Evolutionary conservation across 352 stramenopile species (phyloP).

Genomic region (Pythium rishiriense): DNA sequence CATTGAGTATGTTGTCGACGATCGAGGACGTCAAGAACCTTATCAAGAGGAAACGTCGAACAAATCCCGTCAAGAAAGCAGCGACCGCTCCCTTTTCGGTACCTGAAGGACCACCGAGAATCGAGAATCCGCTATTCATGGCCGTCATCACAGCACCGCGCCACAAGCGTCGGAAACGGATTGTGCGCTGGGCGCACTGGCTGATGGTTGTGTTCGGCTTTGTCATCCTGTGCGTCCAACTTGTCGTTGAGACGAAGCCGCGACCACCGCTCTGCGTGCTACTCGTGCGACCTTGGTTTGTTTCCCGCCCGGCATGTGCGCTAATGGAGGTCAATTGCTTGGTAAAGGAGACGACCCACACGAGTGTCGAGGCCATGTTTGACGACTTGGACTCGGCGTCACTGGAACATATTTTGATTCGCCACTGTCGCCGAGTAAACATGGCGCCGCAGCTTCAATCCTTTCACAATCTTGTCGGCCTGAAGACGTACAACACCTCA

Average conservation of each 20-base stretch:
- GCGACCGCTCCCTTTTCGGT: no score
- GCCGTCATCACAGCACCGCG: not conserved
- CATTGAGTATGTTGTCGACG: no score
- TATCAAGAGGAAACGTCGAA: no score
- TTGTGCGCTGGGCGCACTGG: not conserved
- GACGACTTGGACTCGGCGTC: conserved; percentile 25
- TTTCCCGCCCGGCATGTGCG: conserved; percentile 26
- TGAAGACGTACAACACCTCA: conserved; percentile 52
- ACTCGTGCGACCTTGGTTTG: conserved; percentile 29
- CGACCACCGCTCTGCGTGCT: conserved; percentile 21
- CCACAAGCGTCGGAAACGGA: no score
- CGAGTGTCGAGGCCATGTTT: not conserved
- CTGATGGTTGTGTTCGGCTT: conserved; percentile 22
- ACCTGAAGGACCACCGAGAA: no score
- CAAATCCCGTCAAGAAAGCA: no score
- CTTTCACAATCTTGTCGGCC: conserved; percentile 32
- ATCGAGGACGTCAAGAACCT: no score
- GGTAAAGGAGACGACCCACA: not conserved
- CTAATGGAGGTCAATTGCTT: conserved; percentile 16
- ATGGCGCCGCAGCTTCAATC: conserved; percentile 26
- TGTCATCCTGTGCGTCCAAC: conserved; percentile 25
- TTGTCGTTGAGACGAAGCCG: conserved; percentile 24
- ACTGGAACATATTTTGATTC: conserved; percentile 33
- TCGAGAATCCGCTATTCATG: not conserved
- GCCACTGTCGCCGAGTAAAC: conserved; percentile 35